These are phyloP conservation scores for Penicillium sp. DNA, from an alignment of 2,329 filamentous ascomycete genomes.

Conservation along the genomic window DNA sequence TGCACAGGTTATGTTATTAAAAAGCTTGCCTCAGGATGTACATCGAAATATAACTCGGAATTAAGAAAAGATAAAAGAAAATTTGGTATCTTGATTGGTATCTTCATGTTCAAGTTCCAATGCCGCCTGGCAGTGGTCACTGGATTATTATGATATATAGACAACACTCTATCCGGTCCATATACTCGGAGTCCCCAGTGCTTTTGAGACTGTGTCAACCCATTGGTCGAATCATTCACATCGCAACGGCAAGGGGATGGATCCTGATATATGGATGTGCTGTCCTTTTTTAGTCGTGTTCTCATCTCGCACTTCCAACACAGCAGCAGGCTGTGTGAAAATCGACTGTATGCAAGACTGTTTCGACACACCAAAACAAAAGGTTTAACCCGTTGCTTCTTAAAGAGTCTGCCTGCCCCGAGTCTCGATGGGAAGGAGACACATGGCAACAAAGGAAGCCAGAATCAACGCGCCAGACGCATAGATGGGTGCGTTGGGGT, in stretches of 20 bases:
- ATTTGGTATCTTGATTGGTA: conserved; percentile 8
- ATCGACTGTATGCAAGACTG: background rate
- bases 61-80: background rate
- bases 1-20: background rate
- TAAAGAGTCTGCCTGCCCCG: conserved; percentile 43
- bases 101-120: conserved; percentile 2
- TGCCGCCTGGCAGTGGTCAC: background rate
- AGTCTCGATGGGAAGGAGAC: conserved; percentile 48
- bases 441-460: conserved; percentile 47
- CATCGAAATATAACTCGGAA: background rate
- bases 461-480: conserved; percentile 45
- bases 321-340: background rate
- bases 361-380: background rate
- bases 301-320: background rate
- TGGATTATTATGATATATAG: background rate
- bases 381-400: background rate
- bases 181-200: background rate
- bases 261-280: background rate
- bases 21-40: background rate
- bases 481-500: conserved; percentile 47
- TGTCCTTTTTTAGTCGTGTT: background rate
- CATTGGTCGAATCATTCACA: background rate
- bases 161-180: background rate
- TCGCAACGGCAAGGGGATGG: background rate
- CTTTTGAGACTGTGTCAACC: background rate